phyloP scores from a whole-genome alignment of 2,329 filamentous ascomycete genomes.

The Penicillium sp. region DNA sequence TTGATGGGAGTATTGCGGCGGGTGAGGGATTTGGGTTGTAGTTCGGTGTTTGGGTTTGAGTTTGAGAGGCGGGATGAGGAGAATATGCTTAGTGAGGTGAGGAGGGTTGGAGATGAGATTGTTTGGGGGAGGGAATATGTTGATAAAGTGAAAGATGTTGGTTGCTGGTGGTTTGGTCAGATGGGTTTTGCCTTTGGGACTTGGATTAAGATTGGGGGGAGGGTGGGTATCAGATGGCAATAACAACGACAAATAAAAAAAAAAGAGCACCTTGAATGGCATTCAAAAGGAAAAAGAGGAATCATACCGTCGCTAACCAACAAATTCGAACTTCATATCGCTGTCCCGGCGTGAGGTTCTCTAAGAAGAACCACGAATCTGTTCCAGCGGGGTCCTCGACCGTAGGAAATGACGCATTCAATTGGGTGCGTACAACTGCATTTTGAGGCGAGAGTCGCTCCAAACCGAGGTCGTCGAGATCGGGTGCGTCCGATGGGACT shows the following conservation, averaged over 20 bases:
- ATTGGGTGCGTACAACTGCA: conserved; percentile 62
- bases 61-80: conserved; percentile 55
- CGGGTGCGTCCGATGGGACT: conserved; percentile 60
- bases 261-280: too few relatives aligned
- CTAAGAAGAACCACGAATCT: conserved; percentile 78
- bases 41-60: background rate
- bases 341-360: conserved; percentile 68
- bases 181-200: background rate
- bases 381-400: conserved; percentile 57
- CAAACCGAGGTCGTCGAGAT: conserved; percentile 65
- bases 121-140: conserved; percentile 65
- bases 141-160: conserved; percentile 74
- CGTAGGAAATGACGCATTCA: conserved; percentile 71
- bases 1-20: background rate
- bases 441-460: conserved; percentile 64
- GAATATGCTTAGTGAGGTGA: conserved; percentile 67
- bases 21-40: background rate
- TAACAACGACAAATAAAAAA: too few relatives aligned
- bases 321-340: conserved; percentile 91
- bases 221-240: too few relatives aligned
- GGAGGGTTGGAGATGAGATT: conserved; percentile 64
- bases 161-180: conserved; percentile 64
- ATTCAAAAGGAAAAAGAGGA: background rate
- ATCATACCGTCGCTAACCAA: conserved; percentile 85
- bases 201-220: background rate